These are phyloP conservation scores for Larix kaempferi DNA, from an alignment of 75 land plant genomes.

Conservation along the genomic window DNA sequence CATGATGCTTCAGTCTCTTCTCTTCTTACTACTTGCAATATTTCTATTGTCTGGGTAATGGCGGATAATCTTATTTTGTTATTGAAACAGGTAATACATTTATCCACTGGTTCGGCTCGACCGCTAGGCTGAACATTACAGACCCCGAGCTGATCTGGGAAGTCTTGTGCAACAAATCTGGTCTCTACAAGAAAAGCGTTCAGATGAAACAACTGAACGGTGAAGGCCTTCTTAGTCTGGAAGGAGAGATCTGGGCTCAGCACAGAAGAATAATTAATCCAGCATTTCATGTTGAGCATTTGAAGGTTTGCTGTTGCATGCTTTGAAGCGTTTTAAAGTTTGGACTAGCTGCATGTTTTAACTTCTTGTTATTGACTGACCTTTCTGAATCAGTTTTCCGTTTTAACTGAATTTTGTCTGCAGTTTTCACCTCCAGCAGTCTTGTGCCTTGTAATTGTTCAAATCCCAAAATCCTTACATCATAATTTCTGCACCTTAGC, in stretches of 20 bases:
- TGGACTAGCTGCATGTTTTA: too few relatives aligned
- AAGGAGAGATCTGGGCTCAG: constrained; percentile 59
- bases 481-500: too few relatives aligned
- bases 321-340: too few relatives aligned
- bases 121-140: constrained; percentile 15
- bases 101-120: constrained; percentile 19
- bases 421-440: too few relatives aligned
- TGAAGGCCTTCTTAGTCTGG: constrained; percentile 26
- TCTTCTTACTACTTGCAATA: too few relatives aligned
- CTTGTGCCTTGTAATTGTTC: too few relatives aligned
- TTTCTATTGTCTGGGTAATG: too few relatives aligned
- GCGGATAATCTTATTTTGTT: too few relatives aligned
- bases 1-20: neutral
- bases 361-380: too few relatives aligned
- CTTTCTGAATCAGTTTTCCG: too few relatives aligned
- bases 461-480: too few relatives aligned
- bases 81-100: constrained; percentile 16
- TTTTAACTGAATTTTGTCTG: too few relatives aligned
- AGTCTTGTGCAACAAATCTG: constrained; percentile 33
- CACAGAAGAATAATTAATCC: constrained; percentile 48
- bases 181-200: constrained; percentile 17
- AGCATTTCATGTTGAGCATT: constrained; percentile 42
- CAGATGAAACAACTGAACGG: constrained; percentile 12
- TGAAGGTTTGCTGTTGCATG: constrained; percentile 26
- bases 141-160: constrained; percentile 44